Evolutionary conservation across 306 rosid species (phyloP), one percentile per base, ranked within the genome.

Genomic region (Senna siamea): DNA sequence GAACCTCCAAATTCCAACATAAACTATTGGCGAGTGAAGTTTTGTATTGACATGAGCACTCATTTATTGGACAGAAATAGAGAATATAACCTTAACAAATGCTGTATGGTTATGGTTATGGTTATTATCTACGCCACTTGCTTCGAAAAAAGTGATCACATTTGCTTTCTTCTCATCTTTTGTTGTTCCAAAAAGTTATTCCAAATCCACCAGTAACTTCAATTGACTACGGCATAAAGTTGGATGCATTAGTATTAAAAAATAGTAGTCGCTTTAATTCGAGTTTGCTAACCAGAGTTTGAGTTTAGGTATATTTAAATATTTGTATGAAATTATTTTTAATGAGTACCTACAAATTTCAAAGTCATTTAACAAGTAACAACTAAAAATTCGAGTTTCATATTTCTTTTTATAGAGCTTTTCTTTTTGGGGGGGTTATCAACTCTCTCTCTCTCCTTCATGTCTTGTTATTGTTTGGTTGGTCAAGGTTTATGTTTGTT

Each of bases 111-210:
- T n/a, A n/a, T n/a, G n/a, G n/a, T 20, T 12, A n/a, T 18, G 23
- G 57, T 66, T 55, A 55, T 72, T 72, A 12, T 50, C 74, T 18
- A 72, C 3, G 66, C 78, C 78, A 57, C 59, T 65, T 53, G 61
- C 74, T 65, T 64, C 37, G 74, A 14, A 11, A 54, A 34, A 58
- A 3, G 62, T 56, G 61, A 15, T 34, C n/a, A 10, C 18, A 44
- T 22, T 64, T 71, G 73, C 72, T 55, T 19, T 26, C n/a, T 20
- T 19, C 46, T 19, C 35, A 7, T 8, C 38, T 9, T 55, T 46
- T 23, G 22, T n/a, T 13, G 17, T 34, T 28, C 51, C 67, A 43
- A 19, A 55, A 76, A 7, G 47, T 30, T 48, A 73, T 46, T 73
- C 37, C 61, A 23, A 60, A 17, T 9, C 66, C 30, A 20, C 44